Percentiles rank a stretch among this genome's conserved stretches.
These are phyloP conservation scores for Kentomonas sorsogonicus DNA, from an alignment of 208 protist genomes.

Conservation along the genomic window DNA sequence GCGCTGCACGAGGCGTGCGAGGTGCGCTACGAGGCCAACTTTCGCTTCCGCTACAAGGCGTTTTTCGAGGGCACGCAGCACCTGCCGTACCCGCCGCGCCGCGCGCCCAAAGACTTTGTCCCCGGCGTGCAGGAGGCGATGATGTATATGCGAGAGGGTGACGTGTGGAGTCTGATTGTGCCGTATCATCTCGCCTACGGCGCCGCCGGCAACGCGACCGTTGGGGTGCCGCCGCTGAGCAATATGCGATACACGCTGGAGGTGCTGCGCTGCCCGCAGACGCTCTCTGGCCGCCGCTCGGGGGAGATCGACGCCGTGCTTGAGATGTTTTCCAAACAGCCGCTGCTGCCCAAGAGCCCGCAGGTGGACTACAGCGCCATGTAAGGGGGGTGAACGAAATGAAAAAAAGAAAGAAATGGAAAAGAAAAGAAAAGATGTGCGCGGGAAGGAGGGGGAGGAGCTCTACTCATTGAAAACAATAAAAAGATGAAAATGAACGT, in stretches of 20 bases:
- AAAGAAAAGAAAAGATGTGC: not conserved
- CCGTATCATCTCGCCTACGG: conserved; percentile 75
- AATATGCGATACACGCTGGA: conserved; percentile 67
- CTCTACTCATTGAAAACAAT: not conserved
- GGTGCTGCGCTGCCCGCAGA: conserved; percentile 41
- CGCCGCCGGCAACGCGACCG: conserved; percentile 22
- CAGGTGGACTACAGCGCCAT: conserved; percentile 29
- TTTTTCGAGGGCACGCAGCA: conserved; percentile 55
- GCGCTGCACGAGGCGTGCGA: conserved; percentile 46
- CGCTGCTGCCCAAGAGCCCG: conserved; percentile 26
- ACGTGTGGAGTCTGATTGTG: conserved; percentile 68
- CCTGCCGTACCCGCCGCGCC: conserved; percentile 39
- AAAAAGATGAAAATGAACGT: conserved; percentile 4
- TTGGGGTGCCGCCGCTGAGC: conserved; percentile 32
- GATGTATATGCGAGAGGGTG: conserved; percentile 83
- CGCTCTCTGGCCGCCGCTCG: conserved; percentile 44
- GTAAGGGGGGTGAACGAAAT: conserved; percentile 11
- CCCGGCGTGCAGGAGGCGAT: conserved; percentile 64
- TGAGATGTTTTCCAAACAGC: conserved; percentile 31
- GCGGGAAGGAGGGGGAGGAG: not conserved
- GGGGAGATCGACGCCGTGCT: conserved; percentile 58
- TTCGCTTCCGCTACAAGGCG: conserved; percentile 42
- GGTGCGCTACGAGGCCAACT: conserved; percentile 59
- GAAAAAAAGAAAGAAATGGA: conserved; percentile 5
- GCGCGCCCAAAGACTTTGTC: conserved; percentile 51